Conservation (phyloP, 2,329 filamentous ascomycete species). For the Diaporthe sp. region DNA sequence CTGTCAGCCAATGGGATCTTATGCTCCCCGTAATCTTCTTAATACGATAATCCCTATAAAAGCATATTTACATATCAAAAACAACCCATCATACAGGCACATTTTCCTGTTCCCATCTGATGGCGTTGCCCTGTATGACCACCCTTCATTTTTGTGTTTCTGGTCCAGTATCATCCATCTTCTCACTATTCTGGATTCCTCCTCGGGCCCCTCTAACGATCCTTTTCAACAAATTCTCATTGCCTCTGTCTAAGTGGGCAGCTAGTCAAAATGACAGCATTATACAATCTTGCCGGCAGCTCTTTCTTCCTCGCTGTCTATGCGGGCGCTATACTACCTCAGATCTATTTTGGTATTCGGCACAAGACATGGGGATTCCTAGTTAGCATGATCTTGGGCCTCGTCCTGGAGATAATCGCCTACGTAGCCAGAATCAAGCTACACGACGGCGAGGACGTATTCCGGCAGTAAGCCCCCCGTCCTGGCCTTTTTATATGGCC, state of each 20-base stretch:
- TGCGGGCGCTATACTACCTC: constrained; percentile 37
- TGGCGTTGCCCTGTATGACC: background rate
- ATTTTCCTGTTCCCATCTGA: background rate
- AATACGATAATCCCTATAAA: background rate
- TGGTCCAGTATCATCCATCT: background rate
- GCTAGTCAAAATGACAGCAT: background rate
- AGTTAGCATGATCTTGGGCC: constrained; percentile 57
- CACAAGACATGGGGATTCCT: constrained; percentile 43
- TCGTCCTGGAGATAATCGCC: constrained; percentile 61
- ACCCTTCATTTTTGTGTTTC: background rate
- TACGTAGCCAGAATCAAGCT: constrained; percentile 61
- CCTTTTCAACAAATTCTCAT: background rate
- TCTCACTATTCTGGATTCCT: background rate
- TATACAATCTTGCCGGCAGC: constrained; percentile 47
- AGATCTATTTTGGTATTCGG: constrained; percentile 40
- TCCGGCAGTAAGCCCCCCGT: constrained; percentile 46
- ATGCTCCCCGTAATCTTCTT: background rate
- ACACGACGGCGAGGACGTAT: constrained; percentile 55
- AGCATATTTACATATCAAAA: background rate
- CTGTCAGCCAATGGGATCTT: background rate
- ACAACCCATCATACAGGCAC: background rate
- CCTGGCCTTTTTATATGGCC: too few species aligned
- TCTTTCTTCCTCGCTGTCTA: constrained; percentile 43
- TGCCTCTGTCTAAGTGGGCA: background rate
- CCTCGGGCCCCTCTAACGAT: too few species aligned